phyloP scores from a whole-genome alignment of 768 basidiomycete genomes.

The Lentinula guzmanii region DNA sequence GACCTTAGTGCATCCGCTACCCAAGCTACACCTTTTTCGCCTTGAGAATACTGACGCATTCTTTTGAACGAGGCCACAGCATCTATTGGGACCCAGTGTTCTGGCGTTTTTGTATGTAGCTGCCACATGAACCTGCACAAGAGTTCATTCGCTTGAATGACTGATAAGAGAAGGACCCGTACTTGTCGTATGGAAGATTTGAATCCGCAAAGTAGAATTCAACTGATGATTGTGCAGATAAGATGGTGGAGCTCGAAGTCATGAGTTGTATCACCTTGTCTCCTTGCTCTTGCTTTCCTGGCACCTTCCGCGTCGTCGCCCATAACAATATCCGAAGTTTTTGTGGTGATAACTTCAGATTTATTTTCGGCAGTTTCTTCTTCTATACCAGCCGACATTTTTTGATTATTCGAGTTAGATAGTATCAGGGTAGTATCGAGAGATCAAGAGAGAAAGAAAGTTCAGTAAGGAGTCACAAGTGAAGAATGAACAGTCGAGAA shows the following conservation, averaged over 20 bases:
- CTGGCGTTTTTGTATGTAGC: conserved; percentile 68
- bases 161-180: conserved; percentile 10
- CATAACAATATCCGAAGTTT: not conserved
- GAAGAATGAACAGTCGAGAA: not conserved
- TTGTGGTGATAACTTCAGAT: not conserved
- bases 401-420: no score
- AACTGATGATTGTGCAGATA: conserved; percentile 39
- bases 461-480: no score
- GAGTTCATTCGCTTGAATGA: not conserved
- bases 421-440: no score
- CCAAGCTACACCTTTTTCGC: conserved; percentile 53
- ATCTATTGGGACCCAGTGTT: conserved; percentile 87
- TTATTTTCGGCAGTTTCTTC: not conserved
- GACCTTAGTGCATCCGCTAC: conserved; percentile 60
- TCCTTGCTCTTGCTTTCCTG: conserved; percentile 1
- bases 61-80: conserved; percentile 92
- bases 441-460: no score
- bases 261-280: not conserved
- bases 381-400: not conserved
- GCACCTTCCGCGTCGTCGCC: not conserved
- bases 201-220: conserved; percentile 96
- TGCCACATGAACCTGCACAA: conserved; percentile 89
- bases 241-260: not conserved
- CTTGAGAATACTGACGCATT: conserved; percentile 69
- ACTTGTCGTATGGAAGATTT: conserved; percentile 93